Evolutionary conservation across 169 alveolate species (phyloP).

Genomic region (Amoebophrya sp.): DNA sequence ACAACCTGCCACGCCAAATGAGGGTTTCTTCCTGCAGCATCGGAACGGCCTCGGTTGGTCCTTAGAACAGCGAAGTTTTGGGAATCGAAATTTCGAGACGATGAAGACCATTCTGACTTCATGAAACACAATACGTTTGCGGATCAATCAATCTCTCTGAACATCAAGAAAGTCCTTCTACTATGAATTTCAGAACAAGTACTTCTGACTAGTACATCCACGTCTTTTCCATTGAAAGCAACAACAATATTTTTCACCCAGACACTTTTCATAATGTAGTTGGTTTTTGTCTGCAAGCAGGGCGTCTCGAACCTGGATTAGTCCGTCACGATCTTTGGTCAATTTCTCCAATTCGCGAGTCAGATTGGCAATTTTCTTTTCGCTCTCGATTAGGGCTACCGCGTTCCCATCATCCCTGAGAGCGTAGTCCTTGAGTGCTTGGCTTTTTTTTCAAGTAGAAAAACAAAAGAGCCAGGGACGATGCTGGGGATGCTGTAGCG

Average conservation of each 20-base stretch:
- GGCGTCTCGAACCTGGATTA: background rate
- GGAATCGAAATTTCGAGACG: background rate
- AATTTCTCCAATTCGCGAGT: background rate
- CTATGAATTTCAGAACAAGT: background rate
- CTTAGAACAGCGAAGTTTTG: background rate
- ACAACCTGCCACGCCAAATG: background rate
- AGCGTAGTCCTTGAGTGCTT: background rate
- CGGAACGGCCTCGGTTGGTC: background rate
- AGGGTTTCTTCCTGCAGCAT: background rate
- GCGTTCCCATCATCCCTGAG: background rate
- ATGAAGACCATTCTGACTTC: background rate
- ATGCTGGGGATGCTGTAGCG: background rate
- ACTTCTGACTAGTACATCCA: background rate
- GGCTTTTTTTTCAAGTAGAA: background rate
- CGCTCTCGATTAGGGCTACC: background rate
- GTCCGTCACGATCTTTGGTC: background rate
- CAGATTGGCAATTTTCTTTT: background rate
- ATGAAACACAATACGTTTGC: background rate
- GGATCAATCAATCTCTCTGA: background rate
- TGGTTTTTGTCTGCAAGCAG: background rate
- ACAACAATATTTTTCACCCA: too few species aligned
- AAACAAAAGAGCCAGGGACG: background rate
- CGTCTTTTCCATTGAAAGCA: background rate
- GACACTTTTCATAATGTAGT: too few species aligned
- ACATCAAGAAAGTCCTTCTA: background rate